These are phyloP conservation scores for Crithidia thermophila DNA, from an alignment of 208 protist species.

Conservation along the genomic window DNA sequence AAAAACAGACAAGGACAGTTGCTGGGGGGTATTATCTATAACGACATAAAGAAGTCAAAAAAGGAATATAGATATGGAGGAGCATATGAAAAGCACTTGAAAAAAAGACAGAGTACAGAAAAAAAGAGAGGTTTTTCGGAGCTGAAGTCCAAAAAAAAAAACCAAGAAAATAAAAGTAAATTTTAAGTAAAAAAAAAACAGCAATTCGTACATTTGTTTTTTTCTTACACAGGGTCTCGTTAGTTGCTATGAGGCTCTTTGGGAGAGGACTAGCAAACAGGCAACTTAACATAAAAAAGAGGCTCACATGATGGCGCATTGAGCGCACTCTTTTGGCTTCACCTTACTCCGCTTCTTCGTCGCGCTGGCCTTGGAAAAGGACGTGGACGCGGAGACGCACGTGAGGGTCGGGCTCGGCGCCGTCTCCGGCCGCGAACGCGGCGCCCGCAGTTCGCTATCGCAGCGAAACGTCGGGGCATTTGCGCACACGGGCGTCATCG, in stretches of 20 bases:
- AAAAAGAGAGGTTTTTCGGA: background rate
- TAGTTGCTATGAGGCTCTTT: too few species aligned
- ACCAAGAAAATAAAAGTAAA: background rate
- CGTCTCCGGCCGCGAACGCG: background rate
- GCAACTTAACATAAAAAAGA: too few species aligned
- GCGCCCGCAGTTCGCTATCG: background rate
- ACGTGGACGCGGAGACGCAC: background rate
- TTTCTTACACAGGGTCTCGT: background rate
- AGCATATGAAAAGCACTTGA: slow-evolving; percentile 1
- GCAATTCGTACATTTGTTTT: background rate
- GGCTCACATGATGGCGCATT: slow-evolving; percentile 23
- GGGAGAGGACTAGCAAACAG: too few species aligned
- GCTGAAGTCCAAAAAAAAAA: background rate
- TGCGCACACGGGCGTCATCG: background rate
- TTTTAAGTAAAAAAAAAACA: background rate
- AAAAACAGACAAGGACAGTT: slow-evolving; percentile 5
- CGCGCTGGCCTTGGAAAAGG: background rate
- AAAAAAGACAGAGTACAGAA: background rate
- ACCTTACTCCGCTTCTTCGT: slow-evolving; percentile 10
- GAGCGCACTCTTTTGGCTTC: slow-evolving; percentile 15
- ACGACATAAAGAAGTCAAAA: slow-evolving; percentile 6
- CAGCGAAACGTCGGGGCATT: background rate
- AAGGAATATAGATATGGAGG: background rate
- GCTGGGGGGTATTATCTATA: too few species aligned
- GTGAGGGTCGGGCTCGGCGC: background rate